A percentile compares a stretch with the other conserved stretches of the same genome.
Conservation (phyloP, 1,284 basidiomycete species). For the Thecaphora thlaspeos region DNA sequence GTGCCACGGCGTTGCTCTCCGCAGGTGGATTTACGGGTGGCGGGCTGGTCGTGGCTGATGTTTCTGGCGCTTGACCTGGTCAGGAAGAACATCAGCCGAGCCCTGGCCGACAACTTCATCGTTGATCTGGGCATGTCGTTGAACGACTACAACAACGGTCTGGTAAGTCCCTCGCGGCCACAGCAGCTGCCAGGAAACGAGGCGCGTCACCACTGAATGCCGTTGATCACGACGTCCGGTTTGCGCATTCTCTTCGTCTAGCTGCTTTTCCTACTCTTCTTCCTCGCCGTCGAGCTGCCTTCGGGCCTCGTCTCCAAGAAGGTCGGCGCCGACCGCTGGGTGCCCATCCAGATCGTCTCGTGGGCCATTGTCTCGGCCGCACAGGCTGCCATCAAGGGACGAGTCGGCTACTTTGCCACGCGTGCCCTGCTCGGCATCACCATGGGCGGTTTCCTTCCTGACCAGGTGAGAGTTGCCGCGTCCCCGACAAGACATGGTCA, state of each 20-base stretch:
- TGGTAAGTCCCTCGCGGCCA: slow-evolving; percentile 12
- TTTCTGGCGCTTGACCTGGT: slow-evolving; percentile 26
- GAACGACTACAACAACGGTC: slow-evolving; percentile 30
- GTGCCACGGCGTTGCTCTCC: not conserved
- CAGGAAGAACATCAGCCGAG: slow-evolving; percentile 21
- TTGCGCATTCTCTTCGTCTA: too few relatives aligned
- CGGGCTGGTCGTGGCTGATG: slow-evolving; percentile 10
- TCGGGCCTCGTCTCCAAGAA: slow-evolving; percentile 17
- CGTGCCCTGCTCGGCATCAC: slow-evolving; percentile 36
- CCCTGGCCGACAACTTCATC: slow-evolving; percentile 19
- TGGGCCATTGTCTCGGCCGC: slow-evolving; percentile 11
- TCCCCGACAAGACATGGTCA: too few relatives aligned
- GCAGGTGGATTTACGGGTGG: slow-evolving; percentile 6
- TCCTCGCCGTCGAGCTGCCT: slow-evolving; percentile 25
- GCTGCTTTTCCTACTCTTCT: slow-evolving; percentile 6
- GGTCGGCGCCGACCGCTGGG: slow-evolving; percentile 20
- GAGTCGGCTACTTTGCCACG: slow-evolving; percentile 7
- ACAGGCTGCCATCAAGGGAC: slow-evolving; percentile 5
- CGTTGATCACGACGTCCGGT: too few relatives aligned
- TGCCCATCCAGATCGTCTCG: slow-evolving; percentile 12
- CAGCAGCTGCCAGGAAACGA: slow-evolving; percentile 21
- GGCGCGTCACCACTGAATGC: not conserved
- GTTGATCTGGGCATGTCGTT: slow-evolving; percentile 12
- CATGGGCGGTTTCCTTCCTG: slow-evolving; percentile 64
- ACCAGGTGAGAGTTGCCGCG: slow-evolving; percentile 28